Evolutionary conservation across 176 grass and related monocot genomes (phyloP).

Genomic region (Tillandsia fasciculata): DNA sequence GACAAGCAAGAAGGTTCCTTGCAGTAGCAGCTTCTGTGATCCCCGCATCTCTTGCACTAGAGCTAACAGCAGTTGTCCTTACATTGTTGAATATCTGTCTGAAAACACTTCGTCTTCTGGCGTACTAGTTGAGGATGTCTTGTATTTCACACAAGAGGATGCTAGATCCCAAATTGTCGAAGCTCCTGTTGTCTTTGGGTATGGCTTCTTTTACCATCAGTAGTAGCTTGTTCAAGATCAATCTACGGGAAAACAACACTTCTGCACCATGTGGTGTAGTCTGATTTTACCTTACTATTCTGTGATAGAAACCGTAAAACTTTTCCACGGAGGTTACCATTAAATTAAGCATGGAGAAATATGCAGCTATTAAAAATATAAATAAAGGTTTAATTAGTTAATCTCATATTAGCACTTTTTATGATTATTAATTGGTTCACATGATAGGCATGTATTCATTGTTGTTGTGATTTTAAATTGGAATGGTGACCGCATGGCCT

Average conservation of each 20-base stretch:
- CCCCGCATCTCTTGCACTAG: slow-evolving; percentile 28
- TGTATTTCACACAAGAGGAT: slow-evolving; percentile 54
- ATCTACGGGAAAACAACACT: too few species aligned
- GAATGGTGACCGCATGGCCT: neutral
- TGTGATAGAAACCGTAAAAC: too few species aligned
- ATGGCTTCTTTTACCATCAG: slow-evolving; percentile 10
- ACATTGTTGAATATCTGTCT: slow-evolving; percentile 50
- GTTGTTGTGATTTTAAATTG: neutral
- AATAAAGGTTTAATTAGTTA: too few species aligned
- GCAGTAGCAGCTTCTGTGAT: slow-evolving; percentile 56
- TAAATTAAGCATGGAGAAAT: too few species aligned
- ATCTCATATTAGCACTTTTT: too few species aligned
- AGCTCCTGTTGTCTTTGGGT: slow-evolving; percentile 77
- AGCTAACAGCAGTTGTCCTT: slow-evolving; percentile 52
- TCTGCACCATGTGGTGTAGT: too few species aligned
- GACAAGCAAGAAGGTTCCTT: slow-evolving; percentile 58
- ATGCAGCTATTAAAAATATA: too few species aligned
- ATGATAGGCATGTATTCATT: neutral
- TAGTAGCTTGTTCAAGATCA: too few species aligned
- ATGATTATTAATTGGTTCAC: too few species aligned
- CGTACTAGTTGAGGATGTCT: slow-evolving; percentile 63
- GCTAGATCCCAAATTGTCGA: slow-evolving; percentile 29
- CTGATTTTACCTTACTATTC: too few species aligned
- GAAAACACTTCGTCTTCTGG: slow-evolving; percentile 72
- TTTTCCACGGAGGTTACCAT: too few species aligned